Evolutionary conservation across 2,329 filamentous ascomycete genomes (phyloP).

Genomic region (Phialophora expanda): DNA sequence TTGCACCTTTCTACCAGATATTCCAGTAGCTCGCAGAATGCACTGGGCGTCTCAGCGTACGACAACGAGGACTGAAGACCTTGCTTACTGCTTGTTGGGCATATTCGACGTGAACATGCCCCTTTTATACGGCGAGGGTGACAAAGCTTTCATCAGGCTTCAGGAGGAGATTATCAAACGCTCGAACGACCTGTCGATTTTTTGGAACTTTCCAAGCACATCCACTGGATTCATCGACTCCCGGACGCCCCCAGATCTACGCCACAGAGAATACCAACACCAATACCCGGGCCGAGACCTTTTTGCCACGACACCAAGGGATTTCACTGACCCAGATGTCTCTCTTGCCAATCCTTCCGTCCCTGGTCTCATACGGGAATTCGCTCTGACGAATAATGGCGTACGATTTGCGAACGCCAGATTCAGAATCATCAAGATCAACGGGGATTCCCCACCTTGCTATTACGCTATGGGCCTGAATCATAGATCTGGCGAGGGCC

Average conservation of each 20-base stretch:
- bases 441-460: not conserved
- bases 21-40: constrained; percentile 47
- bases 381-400: constrained; percentile 6
- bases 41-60: constrained; percentile 47
- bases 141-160: constrained; percentile 39
- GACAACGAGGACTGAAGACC: constrained; percentile 49
- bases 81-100: constrained; percentile 53
- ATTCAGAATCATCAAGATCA: not conserved
- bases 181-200: constrained; percentile 10
- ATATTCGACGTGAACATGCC: constrained; percentile 54
- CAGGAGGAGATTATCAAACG: constrained; percentile 35
- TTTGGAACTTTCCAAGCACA: not conserved
- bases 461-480: not conserved
- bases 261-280: too few species aligned
- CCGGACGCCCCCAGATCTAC: not conserved
- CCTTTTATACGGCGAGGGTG: constrained; percentile 50
- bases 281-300: not conserved
- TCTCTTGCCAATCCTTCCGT: not conserved
- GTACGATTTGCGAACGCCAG: not conserved
- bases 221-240: not conserved
- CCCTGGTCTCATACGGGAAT: not conserved
- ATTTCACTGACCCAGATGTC: not conserved
- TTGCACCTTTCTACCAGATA: constrained; percentile 42
- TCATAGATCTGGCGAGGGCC: fast-evolving
- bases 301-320: not conserved